phyloP scores from a whole-genome alignment of 495 filamentous ascomycete species.

The Xylaria palmicola region DNA sequence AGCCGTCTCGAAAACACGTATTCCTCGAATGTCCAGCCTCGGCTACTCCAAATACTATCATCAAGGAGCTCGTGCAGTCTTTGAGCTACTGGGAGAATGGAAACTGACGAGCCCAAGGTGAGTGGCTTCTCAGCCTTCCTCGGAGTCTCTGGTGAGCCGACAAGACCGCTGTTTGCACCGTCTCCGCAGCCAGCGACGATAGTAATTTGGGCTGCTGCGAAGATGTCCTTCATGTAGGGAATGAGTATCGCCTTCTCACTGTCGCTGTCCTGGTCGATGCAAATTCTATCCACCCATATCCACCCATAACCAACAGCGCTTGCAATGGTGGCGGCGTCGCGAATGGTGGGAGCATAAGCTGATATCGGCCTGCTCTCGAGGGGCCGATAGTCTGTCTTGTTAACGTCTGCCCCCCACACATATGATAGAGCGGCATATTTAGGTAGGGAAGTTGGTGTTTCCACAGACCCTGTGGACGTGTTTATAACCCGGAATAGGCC shows the following conservation, averaged over 20 bases:
- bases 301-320: background rate
- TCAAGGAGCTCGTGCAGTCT: background rate
- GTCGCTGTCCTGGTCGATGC: constrained; percentile 6
- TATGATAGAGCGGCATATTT: constrained; percentile 5
- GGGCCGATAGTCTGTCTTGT: background rate
- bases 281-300: constrained; percentile 8
- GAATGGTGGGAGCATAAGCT: background rate
- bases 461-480: constrained; percentile 4
- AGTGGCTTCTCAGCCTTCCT: background rate
- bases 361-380: background rate
- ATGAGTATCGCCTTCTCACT: constrained; percentile 8
- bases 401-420: background rate
- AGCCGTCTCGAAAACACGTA: constrained; percentile 3
- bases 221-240: constrained; percentile 9
- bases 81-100: background rate
- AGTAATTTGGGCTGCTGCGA: background rate
- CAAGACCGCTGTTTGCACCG: background rate
- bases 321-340: background rate
- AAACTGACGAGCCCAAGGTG: background rate
- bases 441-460: background rate
- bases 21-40: constrained; percentile 10
- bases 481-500: constrained; percentile 2
- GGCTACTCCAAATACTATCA: background rate
- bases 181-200: constrained; percentile 8
- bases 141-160: background rate